phyloP scores from a whole-genome alignment of 2,329 filamentous ascomycete species.

The Rutstroemia sp. region DNA sequence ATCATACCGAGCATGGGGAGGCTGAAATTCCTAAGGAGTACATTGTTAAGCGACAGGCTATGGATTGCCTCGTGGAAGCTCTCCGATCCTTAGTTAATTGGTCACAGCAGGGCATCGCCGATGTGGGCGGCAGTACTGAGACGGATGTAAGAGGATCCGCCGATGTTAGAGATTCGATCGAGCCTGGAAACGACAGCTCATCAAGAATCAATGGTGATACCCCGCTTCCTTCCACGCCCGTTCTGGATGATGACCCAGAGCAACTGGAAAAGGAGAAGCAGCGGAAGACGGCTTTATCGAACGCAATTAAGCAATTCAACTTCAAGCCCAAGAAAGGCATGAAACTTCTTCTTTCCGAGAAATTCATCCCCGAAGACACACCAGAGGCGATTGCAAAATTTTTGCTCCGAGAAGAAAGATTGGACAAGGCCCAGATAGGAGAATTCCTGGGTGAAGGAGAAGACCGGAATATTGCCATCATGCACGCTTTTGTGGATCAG shows the following conservation, averaged over 20 bases:
- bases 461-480: slow-evolving; percentile 86
- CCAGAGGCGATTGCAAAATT: slow-evolving; percentile 82
- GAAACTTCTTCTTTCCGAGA: slow-evolving; percentile 73
- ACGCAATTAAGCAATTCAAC: slow-evolving; percentile 88
- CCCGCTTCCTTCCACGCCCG: slow-evolving; percentile 57
- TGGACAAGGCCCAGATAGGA: slow-evolving; percentile 88
- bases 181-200: slow-evolving; percentile 56
- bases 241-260: slow-evolving; percentile 80
- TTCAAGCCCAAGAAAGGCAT: slow-evolving; percentile 95
- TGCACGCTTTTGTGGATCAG: slow-evolving; percentile 93
- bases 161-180: slow-evolving; percentile 64
- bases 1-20: slow-evolving; percentile 48
- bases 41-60: slow-evolving; percentile 77
- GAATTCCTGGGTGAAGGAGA: slow-evolving; percentile 95
- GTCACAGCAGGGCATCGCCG: slow-evolving; percentile 62
- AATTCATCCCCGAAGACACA: slow-evolving; percentile 74
- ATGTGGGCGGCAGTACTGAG: slow-evolving; percentile 46
- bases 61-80: slow-evolving; percentile 84
- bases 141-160: slow-evolving; percentile 49
- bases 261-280: slow-evolving; percentile 94
- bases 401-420: slow-evolving; percentile 68
- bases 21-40: slow-evolving; percentile 81
- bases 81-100: slow-evolving; percentile 87
- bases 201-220: slow-evolving; percentile 49
- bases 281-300: slow-evolving; percentile 83